Percentiles rank a stretch among this genome's conserved stretches.
Conservation (phyloP, 176 grass and related monocot species). For the Avena atlantica region DNA sequence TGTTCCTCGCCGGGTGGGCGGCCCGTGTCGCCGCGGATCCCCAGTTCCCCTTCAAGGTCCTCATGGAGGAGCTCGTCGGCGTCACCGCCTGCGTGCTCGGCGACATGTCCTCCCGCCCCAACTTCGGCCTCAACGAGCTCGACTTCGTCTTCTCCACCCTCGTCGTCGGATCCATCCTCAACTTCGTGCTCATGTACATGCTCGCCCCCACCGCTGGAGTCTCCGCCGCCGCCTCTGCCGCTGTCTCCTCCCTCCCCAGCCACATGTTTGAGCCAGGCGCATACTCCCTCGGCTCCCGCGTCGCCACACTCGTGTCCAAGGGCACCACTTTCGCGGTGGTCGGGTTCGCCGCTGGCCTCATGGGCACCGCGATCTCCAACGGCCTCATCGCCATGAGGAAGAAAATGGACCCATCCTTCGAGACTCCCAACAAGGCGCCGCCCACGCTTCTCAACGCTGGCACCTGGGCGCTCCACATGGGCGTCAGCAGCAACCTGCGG, state of each 20-base stretch:
- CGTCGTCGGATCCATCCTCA: constrained; percentile 92
- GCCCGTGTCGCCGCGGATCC: constrained; percentile 80
- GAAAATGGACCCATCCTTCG: constrained; percentile 75
- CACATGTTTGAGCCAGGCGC: constrained; percentile 82
- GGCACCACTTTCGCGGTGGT: constrained; percentile 67
- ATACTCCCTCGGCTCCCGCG: constrained; percentile 65
- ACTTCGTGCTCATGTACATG: constrained; percentile 94
- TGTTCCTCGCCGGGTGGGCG: constrained; percentile 77
- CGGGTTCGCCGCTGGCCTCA: constrained; percentile 73
- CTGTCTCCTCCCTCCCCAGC: constrained; percentile 57
- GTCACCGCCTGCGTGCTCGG: constrained; percentile 78
- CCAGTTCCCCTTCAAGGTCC: constrained; percentile 90
- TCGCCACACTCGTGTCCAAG: constrained; percentile 72
- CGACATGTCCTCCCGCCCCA: constrained; percentile 85
- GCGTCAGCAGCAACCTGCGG: constrained; percentile 77
- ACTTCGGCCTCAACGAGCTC: constrained; percentile 90
- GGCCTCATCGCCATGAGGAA: constrained; percentile 72
- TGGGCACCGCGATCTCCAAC: constrained; percentile 76
- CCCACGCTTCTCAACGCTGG: constrained; percentile 77
- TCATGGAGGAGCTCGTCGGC: constrained; percentile 92
- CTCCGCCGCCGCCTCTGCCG: constrained; percentile 45
- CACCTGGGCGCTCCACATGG: constrained; percentile 90
- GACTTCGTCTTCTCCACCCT: constrained; percentile 94
- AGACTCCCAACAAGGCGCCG: constrained; percentile 81
- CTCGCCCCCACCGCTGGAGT: constrained; percentile 70